Percentiles rank a stretch among this genome's conserved stretches.
These are phyloP conservation scores for Puccinia coronata DNA, from an alignment of 1,284 basidiomycete species.

Conservation along the genomic window DNA sequence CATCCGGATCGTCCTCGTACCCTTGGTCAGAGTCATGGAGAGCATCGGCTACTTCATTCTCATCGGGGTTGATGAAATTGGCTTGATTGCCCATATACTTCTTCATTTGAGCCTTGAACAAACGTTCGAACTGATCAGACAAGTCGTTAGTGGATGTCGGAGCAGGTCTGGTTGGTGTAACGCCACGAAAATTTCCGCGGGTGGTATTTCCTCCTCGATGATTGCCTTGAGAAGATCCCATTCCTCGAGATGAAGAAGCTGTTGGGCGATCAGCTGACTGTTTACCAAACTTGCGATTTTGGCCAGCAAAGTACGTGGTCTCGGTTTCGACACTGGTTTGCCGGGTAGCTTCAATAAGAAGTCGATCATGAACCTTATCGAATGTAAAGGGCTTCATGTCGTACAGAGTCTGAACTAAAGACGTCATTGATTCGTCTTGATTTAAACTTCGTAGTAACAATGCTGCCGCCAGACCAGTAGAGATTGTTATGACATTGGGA, in stretches of 20 bases:
- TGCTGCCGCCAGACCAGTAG: not conserved
- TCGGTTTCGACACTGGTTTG: not conserved
- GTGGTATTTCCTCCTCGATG: not conserved
- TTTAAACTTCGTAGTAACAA: not conserved
- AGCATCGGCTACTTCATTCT: not conserved
- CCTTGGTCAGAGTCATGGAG: not conserved
- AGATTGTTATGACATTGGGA: slow-evolving; percentile 1
- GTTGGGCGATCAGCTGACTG: not conserved
- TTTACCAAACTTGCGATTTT: not conserved
- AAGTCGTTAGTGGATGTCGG: not conserved
- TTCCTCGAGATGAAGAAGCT: not conserved
- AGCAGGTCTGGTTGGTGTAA: too few species aligned
- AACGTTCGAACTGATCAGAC: not conserved
- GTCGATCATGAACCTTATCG: slow-evolving; percentile 3
- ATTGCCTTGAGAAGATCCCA: too few species aligned
- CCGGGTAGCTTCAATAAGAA: not conserved
- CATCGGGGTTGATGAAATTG: not conserved
- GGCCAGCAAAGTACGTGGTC: not conserved
- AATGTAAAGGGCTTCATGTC: too few species aligned
- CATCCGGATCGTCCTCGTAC: not conserved
- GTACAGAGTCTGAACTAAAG: not conserved
- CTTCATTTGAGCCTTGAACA: not conserved
- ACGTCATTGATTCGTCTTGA: not conserved
- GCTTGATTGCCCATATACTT: not conserved
- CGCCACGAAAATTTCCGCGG: not conserved